Percentiles rank a stretch among this genome's conserved stretches.
phyloP scores from a whole-genome alignment of 768 basidiomycete genomes.

The Termitomyces sp. region DNA sequence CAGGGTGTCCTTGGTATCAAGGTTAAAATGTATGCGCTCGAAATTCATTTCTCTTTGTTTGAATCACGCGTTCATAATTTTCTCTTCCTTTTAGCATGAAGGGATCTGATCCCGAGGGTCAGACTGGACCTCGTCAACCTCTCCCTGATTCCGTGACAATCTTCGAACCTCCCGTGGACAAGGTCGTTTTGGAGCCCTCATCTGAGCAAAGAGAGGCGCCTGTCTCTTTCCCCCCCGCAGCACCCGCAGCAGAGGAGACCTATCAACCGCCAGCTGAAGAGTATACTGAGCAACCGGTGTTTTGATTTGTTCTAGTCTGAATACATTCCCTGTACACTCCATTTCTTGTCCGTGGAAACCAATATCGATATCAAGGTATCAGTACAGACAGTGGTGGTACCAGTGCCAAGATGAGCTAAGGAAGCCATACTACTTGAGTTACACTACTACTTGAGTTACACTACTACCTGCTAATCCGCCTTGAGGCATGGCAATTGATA shows the following conservation, averaged over 20 bases:
- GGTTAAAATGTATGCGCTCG: slow-evolving; percentile 82
- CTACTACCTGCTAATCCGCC: slow-evolving; percentile 49
- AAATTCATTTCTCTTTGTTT: neutral
- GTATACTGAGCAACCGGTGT: slow-evolving; percentile 45
- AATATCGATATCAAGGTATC: neutral
- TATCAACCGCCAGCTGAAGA: slow-evolving; percentile 31
- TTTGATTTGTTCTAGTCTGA: slow-evolving; percentile 36
- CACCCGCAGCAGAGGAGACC: slow-evolving; percentile 47
- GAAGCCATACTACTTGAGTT: too few species aligned
- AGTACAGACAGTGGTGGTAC: neutral
- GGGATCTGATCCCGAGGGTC: slow-evolving; percentile 89
- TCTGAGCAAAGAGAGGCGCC: slow-evolving; percentile 81
- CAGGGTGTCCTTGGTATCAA: slow-evolving; percentile 99
- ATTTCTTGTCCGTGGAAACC: neutral
- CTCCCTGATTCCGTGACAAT: slow-evolving; percentile 94
- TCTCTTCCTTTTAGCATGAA: slow-evolving; percentile 70
- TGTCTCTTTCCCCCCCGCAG: slow-evolving; percentile 41
- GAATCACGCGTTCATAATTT: slow-evolving; percentile 3
- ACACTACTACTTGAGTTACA: slow-evolving; percentile 16
- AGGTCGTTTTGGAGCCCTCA: slow-evolving; percentile 81
- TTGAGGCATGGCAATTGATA: slow-evolving; percentile 36
- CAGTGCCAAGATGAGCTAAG: neutral
- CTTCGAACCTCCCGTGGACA: slow-evolving; percentile 85
- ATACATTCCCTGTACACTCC: neutral
- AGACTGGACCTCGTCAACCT: slow-evolving; percentile 83